Evolutionary conservation across 2,329 filamentous ascomycete species (phyloP), one percentile per base, ranked within the genome.

Genomic region (Cladosporium sp.): DNA sequence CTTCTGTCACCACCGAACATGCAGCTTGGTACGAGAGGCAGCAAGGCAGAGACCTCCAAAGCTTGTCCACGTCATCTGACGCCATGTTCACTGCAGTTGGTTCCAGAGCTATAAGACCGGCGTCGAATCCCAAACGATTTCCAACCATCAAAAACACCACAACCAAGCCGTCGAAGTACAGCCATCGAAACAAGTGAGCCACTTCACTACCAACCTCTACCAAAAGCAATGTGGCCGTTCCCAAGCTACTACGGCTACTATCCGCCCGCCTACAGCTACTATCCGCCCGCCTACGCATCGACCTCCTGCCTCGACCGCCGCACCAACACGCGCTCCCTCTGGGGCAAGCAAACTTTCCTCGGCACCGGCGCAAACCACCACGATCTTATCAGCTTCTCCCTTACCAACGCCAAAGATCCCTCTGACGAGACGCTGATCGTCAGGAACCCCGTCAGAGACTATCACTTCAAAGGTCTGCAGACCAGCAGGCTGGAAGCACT

Each of bases 341-440:
- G 12, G 11, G 55, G 55, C 52, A 55, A 55, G 55, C 36, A 24
- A 24, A 26, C 24, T 10, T 1, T 18, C 24, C 36, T 59, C 24
- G 57, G 57, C 26, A 32, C 10, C 11, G 57, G 57, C 36, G 8
- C 2, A 3, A 30, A 28, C 24, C 57, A 59, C 24, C 57, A 59
- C 57, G 57, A 59, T 18, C 4, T 59, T 14, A 44, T 59, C 57
- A 59, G 38, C 38, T 59, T 59, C 57, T 59, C 57, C 12, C 28
- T 59, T 26, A 30, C 24, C 15, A 28, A 47, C 15, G 57, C 24
- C 26, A 47, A 59, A 14, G 18, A n/a, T 3, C 55, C 55, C 7
- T 11, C 55, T 14, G 24, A 41, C 14, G 57, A 47, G 34, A 30
- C 34, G 10, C 38, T 59, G 12, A 28, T 59, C 36, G 15, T 59